Base-by-base conservation (phyloP, 202 grass and related monocot species). In the Setaria viridis region DNA sequence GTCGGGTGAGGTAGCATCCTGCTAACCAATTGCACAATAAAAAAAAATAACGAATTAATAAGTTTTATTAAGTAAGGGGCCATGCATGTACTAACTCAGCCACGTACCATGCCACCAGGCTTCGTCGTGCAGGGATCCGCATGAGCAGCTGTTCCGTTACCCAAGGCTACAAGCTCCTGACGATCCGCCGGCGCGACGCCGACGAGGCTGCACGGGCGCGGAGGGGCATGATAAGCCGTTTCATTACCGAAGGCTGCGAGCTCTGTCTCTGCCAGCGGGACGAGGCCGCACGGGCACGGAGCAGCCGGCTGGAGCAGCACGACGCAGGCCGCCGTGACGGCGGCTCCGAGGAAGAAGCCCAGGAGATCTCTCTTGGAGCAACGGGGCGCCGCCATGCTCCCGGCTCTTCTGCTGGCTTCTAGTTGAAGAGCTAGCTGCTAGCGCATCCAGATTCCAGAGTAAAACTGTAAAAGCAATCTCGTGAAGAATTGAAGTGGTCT, bases 111-210 rank as follows among this genome's bases (percentile, higher is more conserved):
- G 77, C 14, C 54, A n/a, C 17, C 8, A 19, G 62, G 57, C 53
- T 71, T 12, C 11, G 80, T 57, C 0, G 33, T 33, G 5, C 54
- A 56, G 57, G 54, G 21, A 42, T 53, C 49, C 2, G 58, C 35
- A 30, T 58, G 67, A 73, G 53, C 14, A 73, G 53, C 14, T 53
- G 50, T 51, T 70, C 10, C 55, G 19, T 89, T 69, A 3, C 74
- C 56, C 51, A 48, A 62, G n/a, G 46, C 11, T 73, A 13, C 77
- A n/a, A 55, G 82, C 50, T 80, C 12, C 19, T 19, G 43, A 42
- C 15, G 62, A 39, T 67, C 41, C 47, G 64, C 49, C 56, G 66
- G 75, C 1, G 35, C 9, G 34, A 55, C 59, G 25, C 16, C 9
- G 34, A 55, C 59, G 43, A 60, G 25, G 59, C 16, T 66, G 62